Evolutionary conservation across 2,329 filamentous ascomycete species (phyloP), one percentile per base, ranked within the genome.

Genomic region (Neofusicoccum parvum): DNA sequence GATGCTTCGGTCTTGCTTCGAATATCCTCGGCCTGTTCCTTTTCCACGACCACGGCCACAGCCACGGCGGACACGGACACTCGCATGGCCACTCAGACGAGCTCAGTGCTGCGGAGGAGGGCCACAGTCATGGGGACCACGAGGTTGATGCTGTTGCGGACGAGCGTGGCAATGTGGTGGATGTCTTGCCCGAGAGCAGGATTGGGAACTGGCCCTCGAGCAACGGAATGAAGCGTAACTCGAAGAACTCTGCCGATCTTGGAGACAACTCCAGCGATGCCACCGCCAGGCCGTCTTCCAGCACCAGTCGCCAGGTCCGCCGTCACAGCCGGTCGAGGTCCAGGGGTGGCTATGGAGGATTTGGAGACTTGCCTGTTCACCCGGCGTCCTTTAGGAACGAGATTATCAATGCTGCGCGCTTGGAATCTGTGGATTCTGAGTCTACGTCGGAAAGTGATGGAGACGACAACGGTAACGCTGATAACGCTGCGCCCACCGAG

Each of bases 21-120:
- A 99, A 99, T 74, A 85, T 98, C 20, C 81, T 94, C 56, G 95
- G 95, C 2, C 89, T 99, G 68, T 86, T 94, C 65, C 88, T 99
- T 37, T 92, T 99, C 73, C 95, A 96, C 70, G 94, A 96, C 65
- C 94, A 98, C 75, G 92, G 92, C 3, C 94, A 98, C 76, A 87
- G 87, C 14, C 92, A 95, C 75, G 90, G 89, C 56, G 85, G 80
- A 14, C 84, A 81, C 50, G 78, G 77, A 6, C 84, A 88, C 69
- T 67, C 65, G 17, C 74, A 77, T 51, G 69, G 68, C 17, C 72
- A 75, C 62, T 69, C 70, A 37, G 78, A 86, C 69, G 75, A 76
- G 45, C 69, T 81, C 59, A 75, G 68, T 58, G 75, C 82, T 41
- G 84, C 83, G 14, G 82, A 83, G 67, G 81, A 86, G 68, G 86